Evolutionary conservation across 352 stramenopile genomes (phyloP), one percentile per base, ranked within the genome.

Genomic region (Pythium myriotylum): DNA sequence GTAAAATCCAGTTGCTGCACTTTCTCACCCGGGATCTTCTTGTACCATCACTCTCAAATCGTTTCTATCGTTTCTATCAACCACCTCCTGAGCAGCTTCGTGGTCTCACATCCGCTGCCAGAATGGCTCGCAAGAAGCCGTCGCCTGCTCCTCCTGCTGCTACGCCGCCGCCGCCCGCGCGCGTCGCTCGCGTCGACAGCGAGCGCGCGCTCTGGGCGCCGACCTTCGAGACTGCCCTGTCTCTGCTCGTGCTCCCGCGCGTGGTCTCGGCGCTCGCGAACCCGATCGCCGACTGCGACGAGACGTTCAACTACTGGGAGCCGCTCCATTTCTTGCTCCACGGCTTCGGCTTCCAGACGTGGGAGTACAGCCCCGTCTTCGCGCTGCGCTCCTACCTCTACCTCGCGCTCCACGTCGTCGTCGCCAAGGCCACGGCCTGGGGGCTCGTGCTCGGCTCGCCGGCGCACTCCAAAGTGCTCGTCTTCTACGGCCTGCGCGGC

Each of bases 261-360:
- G 57, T 79, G 17, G 51, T 67, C n/a, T 77, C 59, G 59, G 86
- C 89, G 47, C 62, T 95, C 1, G 29, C 91, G 40, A 92, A 74
- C 49, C 83, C 86, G 37, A 92, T 99, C 57, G 89, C 88, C 24
- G 97, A 99, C 84, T 99, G 97, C 64, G 97, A 99, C 74, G 97
- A 99, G 81, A 97, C 95, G 1, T 99, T 96, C 73, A 99, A 99
- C 83, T 99, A 99, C 77, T 99, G 97, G 97, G 97, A 99, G 77
- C 97, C 96, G 26, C 80, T 99, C n/a, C 96, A 99, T 75, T 98
- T 95, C 56, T 46, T 99, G 42, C 68, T 98, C n/a, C 97, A 97
- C 74, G 83, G 85, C 56, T 91, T 92, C 51, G 89, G 89, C 22
- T 87, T 95, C 61, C 89, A 97, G 72, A 96, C 89, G 20, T 97